Percentiles rank a stretch among this genome's conserved stretches.
phyloP scores from a whole-genome alignment of 148 eudicot genomes.

The Oxyria digyna region DNA sequence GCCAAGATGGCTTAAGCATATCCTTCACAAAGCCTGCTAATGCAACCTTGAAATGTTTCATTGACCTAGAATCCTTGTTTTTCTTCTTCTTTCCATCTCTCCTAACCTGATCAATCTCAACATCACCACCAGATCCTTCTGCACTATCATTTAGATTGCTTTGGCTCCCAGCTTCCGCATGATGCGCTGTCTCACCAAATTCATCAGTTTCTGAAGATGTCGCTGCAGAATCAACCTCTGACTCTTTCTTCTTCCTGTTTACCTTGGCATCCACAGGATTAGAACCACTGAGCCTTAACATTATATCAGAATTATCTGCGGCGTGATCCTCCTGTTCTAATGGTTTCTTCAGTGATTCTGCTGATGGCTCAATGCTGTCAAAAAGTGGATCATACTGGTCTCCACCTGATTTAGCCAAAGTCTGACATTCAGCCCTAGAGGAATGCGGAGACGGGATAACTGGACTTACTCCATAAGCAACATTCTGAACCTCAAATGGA shows the following conservation, averaged over 20 bases:
- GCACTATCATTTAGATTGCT: conserved; percentile 38
- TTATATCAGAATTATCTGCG: conserved; percentile 31
- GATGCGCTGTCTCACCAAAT: conserved; percentile 90
- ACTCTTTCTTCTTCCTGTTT: conserved; percentile 38
- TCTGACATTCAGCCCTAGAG: conserved; percentile 21
- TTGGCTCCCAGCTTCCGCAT: conserved; percentile 57
- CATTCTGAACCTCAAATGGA: conserved; percentile 29
- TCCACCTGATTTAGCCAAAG: conserved; percentile 32
- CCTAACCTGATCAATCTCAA: conserved; percentile 74
- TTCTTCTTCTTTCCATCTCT: conserved; percentile 48
- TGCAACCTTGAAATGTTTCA: conserved; percentile 72
- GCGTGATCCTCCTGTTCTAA: conserved; percentile 34
- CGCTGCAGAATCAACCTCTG: conserved; percentile 28
- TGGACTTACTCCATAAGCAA: conserved; percentile 20
- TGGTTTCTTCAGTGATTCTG: conserved; percentile 39
- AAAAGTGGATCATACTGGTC: conserved; percentile 88
- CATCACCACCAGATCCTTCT: conserved; percentile 36
- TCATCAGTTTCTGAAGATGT: conserved; percentile 51
- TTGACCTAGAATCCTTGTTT: conserved; percentile 70
- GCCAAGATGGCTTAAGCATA: conserved; percentile 88
- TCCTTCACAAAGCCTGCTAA: conserved; percentile 89
- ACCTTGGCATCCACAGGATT: conserved; percentile 40
- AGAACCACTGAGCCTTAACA: conserved; percentile 33
- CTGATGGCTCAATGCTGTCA: conserved; percentile 86
- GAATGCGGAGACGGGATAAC: conserved; percentile 24